Percentiles rank a stretch among this genome's conserved stretches.
Conservation (phyloP, 176 grass and related monocot species). For the Hordeum marinum region DNA sequence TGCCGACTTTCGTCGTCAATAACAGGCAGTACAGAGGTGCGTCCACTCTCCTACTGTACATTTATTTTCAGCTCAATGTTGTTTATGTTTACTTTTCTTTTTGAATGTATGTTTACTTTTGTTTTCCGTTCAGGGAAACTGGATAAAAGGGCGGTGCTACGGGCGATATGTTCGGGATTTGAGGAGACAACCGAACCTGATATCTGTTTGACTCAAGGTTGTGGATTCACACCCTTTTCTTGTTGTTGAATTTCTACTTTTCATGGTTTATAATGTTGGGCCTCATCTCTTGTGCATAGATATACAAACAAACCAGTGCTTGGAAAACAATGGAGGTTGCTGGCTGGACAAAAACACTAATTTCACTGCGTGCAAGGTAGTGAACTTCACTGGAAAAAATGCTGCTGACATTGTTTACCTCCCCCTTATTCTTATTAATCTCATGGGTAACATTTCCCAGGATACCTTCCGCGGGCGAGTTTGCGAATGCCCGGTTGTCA, state of each 20-base stretch:
- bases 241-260: background rate
- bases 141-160: constrained; percentile 73
- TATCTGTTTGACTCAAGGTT: constrained; percentile 72
- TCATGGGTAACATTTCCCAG: constrained; percentile 17
- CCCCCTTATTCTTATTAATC: background rate
- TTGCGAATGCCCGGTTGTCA: constrained; percentile 74
- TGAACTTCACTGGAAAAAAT: background rate
- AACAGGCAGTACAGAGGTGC: constrained; percentile 86
- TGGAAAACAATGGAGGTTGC: constrained; percentile 92
- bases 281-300: constrained; percentile 26
- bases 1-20: constrained; percentile 81
- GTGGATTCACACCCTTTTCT: background rate
- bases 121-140: constrained; percentile 77
- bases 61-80: background rate
- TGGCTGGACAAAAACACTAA: constrained; percentile 59
- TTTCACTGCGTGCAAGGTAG: constrained; percentile 83
- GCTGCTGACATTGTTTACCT: background rate
- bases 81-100: background rate
- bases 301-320: constrained; percentile 89
- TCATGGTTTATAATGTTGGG: background rate
- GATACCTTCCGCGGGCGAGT: constrained; percentile 90
- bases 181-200: constrained; percentile 88
- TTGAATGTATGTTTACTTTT: background rate
- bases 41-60: background rate
- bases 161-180: constrained; percentile 78